Conservation (phyloP, 2,329 filamentous ascomycete genomes). For the Paecilomyces dactylethromorphus region DNA sequence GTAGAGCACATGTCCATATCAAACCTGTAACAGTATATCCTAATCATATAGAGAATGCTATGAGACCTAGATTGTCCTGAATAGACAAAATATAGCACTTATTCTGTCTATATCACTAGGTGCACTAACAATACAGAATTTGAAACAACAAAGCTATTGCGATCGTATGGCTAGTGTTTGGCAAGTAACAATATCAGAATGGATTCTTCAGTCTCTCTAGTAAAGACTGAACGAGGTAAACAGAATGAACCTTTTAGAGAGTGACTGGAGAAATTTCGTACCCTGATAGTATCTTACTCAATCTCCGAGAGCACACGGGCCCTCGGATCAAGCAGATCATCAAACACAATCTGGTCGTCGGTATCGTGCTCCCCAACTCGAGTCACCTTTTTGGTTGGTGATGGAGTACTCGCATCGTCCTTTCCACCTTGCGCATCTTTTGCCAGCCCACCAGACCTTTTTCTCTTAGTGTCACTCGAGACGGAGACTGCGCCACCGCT, state of each 20-base stretch:
- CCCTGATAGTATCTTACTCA: not conserved
- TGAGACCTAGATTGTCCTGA: not conserved
- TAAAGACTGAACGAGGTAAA: not conserved
- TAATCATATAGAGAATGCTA: not conserved
- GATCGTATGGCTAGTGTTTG: not conserved
- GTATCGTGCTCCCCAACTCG: conserved; percentile 8
- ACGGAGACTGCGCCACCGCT: conserved; percentile 13
- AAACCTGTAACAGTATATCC: too few species aligned
- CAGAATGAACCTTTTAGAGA: not conserved
- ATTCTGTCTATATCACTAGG: not conserved
- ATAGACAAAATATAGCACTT: not conserved
- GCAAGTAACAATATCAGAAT: not conserved
- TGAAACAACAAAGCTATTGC: not conserved
- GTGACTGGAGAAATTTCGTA: not conserved
- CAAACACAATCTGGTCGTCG: conserved; percentile 9
- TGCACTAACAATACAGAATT: not conserved
- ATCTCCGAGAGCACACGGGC: conserved; percentile 1
- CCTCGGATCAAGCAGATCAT: conserved; percentile 12
- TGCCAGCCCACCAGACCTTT: conserved; percentile 13
- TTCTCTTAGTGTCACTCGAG: conserved; percentile 17
- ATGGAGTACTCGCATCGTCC: conserved; percentile 8
- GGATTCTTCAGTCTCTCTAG: not conserved
- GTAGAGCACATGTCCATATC: too few species aligned
- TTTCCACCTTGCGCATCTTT: conserved; percentile 12
- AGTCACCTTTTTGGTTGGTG: conserved; percentile 16